Evolutionary conservation across 2,329 filamentous ascomycete species (phyloP).

Genomic region (Lasiodiplodia theobromae): DNA sequence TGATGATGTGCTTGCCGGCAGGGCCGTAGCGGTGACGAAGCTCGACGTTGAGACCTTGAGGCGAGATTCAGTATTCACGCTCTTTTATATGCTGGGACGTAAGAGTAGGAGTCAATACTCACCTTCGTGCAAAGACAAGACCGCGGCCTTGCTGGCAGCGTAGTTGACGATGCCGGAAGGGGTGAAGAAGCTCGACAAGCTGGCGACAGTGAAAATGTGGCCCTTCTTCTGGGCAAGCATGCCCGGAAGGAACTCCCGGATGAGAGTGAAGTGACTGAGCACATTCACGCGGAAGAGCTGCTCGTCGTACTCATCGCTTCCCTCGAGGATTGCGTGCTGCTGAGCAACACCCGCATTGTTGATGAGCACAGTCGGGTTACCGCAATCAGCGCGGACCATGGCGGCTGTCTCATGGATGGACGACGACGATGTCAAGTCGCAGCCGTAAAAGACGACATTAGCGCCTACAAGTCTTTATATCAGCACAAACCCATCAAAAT

Average conservation of each 20-base stretch:
- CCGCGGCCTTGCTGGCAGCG: conserved; percentile 39
- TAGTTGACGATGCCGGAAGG: conserved; percentile 40
- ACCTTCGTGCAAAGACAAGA: conserved; percentile 42
- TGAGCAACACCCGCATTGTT: conserved; percentile 43
- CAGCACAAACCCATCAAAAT: background rate
- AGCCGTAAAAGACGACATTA: conserved; percentile 39
- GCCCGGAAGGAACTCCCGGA: conserved; percentile 41
- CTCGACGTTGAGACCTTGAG: conserved; percentile 38
- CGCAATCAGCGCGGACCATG: conserved; percentile 36
- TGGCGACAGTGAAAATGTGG: conserved; percentile 41
- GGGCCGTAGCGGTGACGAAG: conserved; percentile 37
- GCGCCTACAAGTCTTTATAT: conserved; percentile 29
- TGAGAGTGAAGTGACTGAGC: conserved; percentile 39
- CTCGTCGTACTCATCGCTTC: conserved; percentile 38
- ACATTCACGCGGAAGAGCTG: conserved; percentile 42
- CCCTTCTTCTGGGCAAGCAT: conserved; percentile 42
- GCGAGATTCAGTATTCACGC: background rate
- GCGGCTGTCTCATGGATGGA: conserved; percentile 35
- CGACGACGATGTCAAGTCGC: conserved; percentile 37
- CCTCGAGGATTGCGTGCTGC: conserved; percentile 31
- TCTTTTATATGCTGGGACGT: background rate
- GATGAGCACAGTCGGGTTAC: conserved; percentile 40
- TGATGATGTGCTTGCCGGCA: conserved; percentile 39
- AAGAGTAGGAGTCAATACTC: background rate
- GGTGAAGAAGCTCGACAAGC: conserved; percentile 40